Evolutionary conservation across 352 stramenopile species (phyloP).

Genomic region (Hyaloperonospora brassicae): DNA sequence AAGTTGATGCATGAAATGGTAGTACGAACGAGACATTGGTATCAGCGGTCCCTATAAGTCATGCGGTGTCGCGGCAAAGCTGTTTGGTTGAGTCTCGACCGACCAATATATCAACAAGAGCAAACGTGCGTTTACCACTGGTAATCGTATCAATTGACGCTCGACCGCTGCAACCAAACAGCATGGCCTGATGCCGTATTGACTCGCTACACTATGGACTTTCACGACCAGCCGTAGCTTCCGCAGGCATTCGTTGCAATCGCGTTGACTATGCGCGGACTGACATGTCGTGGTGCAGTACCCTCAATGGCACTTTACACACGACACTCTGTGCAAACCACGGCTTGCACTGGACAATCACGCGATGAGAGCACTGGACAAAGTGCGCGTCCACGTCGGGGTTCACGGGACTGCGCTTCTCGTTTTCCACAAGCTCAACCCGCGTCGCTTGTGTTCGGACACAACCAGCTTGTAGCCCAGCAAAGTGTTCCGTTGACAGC

Average conservation of each 20-base stretch:
- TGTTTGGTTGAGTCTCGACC: too few species aligned
- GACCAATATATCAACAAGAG: too few species aligned
- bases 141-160: too few species aligned
- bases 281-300: conserved; percentile 20
- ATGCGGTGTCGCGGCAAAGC: too few species aligned
- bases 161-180: too few species aligned
- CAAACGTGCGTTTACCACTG: too few species aligned
- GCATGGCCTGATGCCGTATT: too few species aligned
- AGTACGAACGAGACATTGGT: too few species aligned
- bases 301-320: conserved; percentile 18
- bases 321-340: conserved; percentile 18
- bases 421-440: conserved; percentile 16
- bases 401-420: conserved; percentile 18
- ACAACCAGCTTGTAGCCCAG: conserved; percentile 9
- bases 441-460: conserved; percentile 10
- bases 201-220: conserved; percentile 3
- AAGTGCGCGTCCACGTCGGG: conserved; percentile 21
- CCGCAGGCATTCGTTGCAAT: conserved; percentile 11
- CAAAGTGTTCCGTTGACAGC: conserved; percentile 17
- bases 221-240: conserved; percentile 15
- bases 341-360: conserved; percentile 28
- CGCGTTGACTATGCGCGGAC: conserved; percentile 6
- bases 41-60: too few species aligned
- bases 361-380: conserved; percentile 24
- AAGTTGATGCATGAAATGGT: too few species aligned